Conservation (phyloP, 2,329 filamentous ascomycete genomes). For the Trichoderma citrinoviride region DNA sequence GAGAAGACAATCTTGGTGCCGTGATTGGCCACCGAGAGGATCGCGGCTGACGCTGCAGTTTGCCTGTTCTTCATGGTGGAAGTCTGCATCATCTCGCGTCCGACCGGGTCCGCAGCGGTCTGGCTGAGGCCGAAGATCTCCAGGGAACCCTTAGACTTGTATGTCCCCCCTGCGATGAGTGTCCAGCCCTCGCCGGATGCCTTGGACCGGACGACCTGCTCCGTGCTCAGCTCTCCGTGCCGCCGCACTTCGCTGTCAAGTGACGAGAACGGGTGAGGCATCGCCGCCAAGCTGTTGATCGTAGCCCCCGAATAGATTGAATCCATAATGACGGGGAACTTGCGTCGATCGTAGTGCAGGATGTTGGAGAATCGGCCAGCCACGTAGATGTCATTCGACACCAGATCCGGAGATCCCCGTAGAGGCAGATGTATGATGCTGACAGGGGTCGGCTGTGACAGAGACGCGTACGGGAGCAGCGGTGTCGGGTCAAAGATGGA, state of each 20-base stretch:
- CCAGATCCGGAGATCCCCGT: constrained; percentile 49
- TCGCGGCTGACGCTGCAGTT: constrained; percentile 74
- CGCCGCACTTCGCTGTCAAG: constrained; percentile 59
- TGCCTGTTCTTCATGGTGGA: constrained; percentile 74
- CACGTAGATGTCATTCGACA: constrained; percentile 80
- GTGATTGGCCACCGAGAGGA: constrained; percentile 78
- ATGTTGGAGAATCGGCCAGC: constrained; percentile 87
- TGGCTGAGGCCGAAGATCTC: constrained; percentile 72
- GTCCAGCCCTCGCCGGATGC: constrained; percentile 56
- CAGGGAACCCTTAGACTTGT: constrained; percentile 85
- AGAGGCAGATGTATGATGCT: constrained; percentile 75
- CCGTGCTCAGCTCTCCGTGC: constrained; percentile 52
- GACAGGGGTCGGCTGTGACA: constrained; percentile 77
- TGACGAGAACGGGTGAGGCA: constrained; percentile 66
- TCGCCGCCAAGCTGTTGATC: constrained; percentile 67
- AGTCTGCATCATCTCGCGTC: constrained; percentile 35
- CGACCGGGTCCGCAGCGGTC: constrained; percentile 29
- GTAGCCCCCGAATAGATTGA: constrained; percentile 81
- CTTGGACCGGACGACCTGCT: constrained; percentile 55
- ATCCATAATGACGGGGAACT: constrained; percentile 72
- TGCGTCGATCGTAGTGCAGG: constrained; percentile 83
- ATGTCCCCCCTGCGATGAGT: constrained; percentile 80
- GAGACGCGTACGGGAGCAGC: constrained; percentile 61
- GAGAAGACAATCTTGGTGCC: constrained; percentile 79
- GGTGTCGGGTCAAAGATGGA: constrained; percentile 52